Evolutionary conservation across 2,329 filamentous ascomycete species (phyloP), one percentile per base, ranked within the genome.

Genomic region (Nigrograna mackinnonii): DNA sequence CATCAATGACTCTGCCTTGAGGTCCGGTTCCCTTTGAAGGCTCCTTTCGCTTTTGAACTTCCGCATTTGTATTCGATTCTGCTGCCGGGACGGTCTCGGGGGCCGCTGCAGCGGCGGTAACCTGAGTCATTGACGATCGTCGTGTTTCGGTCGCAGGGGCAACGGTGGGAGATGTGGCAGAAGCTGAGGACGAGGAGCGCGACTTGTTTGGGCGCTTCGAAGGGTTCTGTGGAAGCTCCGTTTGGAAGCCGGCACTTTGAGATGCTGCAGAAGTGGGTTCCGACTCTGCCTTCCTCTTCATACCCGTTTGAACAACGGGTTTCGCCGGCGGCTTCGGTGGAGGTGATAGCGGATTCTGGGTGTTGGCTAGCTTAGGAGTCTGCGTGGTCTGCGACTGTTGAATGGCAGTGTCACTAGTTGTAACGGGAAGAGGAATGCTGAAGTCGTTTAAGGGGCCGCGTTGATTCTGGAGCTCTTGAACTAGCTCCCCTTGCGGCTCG

Each of bases 401-500:
- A 44, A 53, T 55, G 9, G 46, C 40, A 6, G 53, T 20, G 18
- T 60, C 54, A 17, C 38, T 6, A 6, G 35, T 35, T 2, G 50
- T 41, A 26, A 59, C 47, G 12, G 58, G 56, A 6, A 60, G 55
- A 9, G 71, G 69, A 22, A 70, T 69, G 48, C 42, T 66, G 54
- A 72, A 73, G 42, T 73, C 67, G 47, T 63, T 58, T 13, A 50
- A 43, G 9, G 57, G 40, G 5, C 46, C 37, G n/a, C 44, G 49
- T 43, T 64, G 63, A 22, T 57, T 50, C 39, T 58, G 62, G 19
- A 58, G 54, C 52, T 70, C 67, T 37, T 67, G 64, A 13, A 67
- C 49, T n/a, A 74, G 62, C 52, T 75, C 71, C 32, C 72, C 73
- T 53, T 74, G 72, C 4, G 70, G 71, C 44, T 75, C 71, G 63